Base-by-base conservation (phyloP, 1,139 yeast species). In the Scheffersomyces parashehatae region DNA sequence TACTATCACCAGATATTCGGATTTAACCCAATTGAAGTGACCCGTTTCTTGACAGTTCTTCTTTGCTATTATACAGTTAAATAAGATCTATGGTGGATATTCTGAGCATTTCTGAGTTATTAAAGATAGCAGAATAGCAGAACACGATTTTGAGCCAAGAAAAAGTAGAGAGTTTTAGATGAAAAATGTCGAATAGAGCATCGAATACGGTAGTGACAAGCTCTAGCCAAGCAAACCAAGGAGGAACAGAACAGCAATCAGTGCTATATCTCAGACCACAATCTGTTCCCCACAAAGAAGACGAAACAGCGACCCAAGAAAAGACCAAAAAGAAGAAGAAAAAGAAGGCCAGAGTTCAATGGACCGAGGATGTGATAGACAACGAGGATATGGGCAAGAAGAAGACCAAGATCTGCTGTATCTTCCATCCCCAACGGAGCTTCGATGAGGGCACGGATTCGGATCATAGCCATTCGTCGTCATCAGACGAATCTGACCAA, bases 381-480 rank as follows among this genome's bases (percentile, higher is more conserved):
- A 90, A 90, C 59, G 97, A 90, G 64, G 69, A 85, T 58, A 73
- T 90, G 85, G 79, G 84, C 56, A 86, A 80, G 68, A 90, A 90
- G 67, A 88, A 88, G 59, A 80, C 95, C 11, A 90, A 91, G 62
- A 84, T 90, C 10, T 90, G 97, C 61, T 90, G 97, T 55, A 89
- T 89, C 26, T 90, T 83, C 66, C 96, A 88, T 58, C 95, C 95
- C 3, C 83, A 83, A 39, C 71, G 81, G 28, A 83, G 80, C 49
- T 84, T 82, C 54, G 90, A 52, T 13, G 74, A 68, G 59, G 46
- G 59, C 10, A 62, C 71, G 13, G 65, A 62, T 3, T 65, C 73
- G 12, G 60, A 60, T 6, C 54, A 61, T 11, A 50, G 58, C 40
- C 53, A 51, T 11, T 58, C 58, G 38, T 56, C 61, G 51, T 68